Conservation (phyloP, 306 rosid species). For the Casuarina cunninghamiana region DNA sequence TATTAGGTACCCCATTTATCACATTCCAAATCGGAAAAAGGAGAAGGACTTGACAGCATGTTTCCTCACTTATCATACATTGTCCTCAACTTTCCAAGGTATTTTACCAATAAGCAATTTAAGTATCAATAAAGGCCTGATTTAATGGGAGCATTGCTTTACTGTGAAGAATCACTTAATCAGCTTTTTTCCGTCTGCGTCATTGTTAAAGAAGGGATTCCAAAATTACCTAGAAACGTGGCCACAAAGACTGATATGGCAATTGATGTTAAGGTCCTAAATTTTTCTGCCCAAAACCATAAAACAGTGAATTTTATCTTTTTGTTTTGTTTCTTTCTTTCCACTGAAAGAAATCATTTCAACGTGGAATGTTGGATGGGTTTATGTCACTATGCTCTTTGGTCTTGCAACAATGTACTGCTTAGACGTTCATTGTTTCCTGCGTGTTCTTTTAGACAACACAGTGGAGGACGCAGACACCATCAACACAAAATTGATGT, state of each 20-base stretch:
- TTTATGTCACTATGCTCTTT: too few relatives aligned
- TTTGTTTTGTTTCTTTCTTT: too few relatives aligned
- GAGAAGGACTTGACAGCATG: conserved; percentile 68
- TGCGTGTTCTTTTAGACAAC: conserved; percentile 29
- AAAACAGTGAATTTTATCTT: too few relatives aligned
- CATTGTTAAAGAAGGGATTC: conserved; percentile 2
- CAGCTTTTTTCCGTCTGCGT: background rate
- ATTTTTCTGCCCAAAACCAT: too few relatives aligned
- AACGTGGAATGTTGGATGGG: too few relatives aligned
- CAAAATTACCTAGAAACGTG: background rate
- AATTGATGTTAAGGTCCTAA: background rate
- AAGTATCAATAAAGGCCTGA: background rate
- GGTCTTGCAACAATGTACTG: background rate
- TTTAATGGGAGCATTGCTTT: too few relatives aligned
- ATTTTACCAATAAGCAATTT: background rate
- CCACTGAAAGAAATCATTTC: too few relatives aligned
- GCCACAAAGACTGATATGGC: background rate
- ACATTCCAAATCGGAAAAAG: conserved; percentile 54
- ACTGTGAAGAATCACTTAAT: background rate
- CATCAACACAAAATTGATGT: conserved; percentile 17
- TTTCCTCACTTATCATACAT: conserved; percentile 78
- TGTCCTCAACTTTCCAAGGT: conserved; percentile 86
- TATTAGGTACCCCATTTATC: conserved; percentile 79
- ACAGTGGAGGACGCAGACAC: conserved; percentile 25
- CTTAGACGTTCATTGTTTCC: background rate